Evolutionary conservation across 225 moss, liverwort and hornwort genomes (phyloP).

Genomic region (Rhytidiadelphus loreus): DNA sequence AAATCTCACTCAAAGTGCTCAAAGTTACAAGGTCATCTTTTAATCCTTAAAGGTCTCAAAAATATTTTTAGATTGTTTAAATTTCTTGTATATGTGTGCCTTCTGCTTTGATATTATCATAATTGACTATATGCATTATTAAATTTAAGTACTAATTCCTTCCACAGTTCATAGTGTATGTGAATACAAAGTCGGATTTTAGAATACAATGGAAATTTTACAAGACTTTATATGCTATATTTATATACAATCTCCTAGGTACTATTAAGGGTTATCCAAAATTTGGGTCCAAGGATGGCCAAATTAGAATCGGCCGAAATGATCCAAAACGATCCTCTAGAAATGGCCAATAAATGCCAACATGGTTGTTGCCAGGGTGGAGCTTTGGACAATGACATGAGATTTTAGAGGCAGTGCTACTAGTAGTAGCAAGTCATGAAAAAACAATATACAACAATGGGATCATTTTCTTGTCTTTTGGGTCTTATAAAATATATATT

Average conservation of each 20-base stretch:
- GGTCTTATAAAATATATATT: too few species aligned
- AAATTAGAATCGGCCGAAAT: too few species aligned
- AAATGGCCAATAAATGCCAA: too few species aligned
- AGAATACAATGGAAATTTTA: background rate
- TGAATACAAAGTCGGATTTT: background rate
- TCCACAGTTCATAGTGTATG: fast-evolving
- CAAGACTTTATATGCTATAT: background rate
- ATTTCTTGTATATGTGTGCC: background rate
- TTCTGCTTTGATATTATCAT: background rate
- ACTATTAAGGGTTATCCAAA: fast-evolving
- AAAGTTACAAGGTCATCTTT: background rate
- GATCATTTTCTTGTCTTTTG: too few species aligned
- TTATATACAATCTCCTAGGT: fast-evolving
- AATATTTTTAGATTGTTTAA: background rate
- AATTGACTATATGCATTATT: background rate
- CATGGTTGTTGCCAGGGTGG: too few species aligned
- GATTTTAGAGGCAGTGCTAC: too few species aligned
- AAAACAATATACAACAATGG: too few species aligned
- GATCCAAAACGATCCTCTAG: too few species aligned
- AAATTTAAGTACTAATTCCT: background rate
- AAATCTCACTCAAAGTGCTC: background rate
- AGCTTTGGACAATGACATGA: too few species aligned
- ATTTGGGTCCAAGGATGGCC: too few species aligned
- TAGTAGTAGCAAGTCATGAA: too few species aligned
- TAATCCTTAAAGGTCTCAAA: background rate